Conservation (phyloP, 2,329 filamentous ascomycete genomes). For the Keithomyces neogunnii region DNA sequence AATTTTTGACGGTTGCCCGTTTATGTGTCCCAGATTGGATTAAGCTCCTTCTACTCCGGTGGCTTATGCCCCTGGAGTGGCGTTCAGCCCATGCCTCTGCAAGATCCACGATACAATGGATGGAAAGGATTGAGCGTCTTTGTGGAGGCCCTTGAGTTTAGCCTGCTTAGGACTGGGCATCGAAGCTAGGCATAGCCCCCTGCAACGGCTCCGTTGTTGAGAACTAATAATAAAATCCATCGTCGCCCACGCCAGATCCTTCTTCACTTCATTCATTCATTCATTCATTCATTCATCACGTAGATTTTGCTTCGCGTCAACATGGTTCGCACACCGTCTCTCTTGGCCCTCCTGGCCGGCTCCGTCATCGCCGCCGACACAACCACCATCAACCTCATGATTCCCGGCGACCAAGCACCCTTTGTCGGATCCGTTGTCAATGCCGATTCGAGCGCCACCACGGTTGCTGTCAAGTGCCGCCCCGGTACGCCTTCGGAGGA, state of each 20-base stretch:
- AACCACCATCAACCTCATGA: slow-evolving; percentile 18
- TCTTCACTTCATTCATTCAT: not conserved
- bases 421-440: slow-evolving; percentile 22
- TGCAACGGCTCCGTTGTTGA: too few relatives aligned
- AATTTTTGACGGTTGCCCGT: too few relatives aligned
- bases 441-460: slow-evolving; percentile 20
- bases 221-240: too few relatives aligned
- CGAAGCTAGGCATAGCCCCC: too few relatives aligned
- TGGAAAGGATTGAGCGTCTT: too few relatives aligned
- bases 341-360: slow-evolving; percentile 16
- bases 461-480: slow-evolving; percentile 19
- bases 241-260: not conserved
- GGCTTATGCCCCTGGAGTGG: too few relatives aligned
- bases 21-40: too few relatives aligned
- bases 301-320: not conserved
- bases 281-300: not conserved
- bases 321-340: slow-evolving; percentile 18
- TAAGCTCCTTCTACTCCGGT: too few relatives aligned
- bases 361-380: slow-evolving; percentile 16
- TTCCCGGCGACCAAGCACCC: slow-evolving; percentile 12
- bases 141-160: too few relatives aligned
- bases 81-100: too few relatives aligned
- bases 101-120: too few relatives aligned
- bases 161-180: too few relatives aligned
- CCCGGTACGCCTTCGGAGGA: slow-evolving; percentile 10